Evolutionary conservation across 129 eudicot genomes (phyloP).

Genomic region (Pseudognaphalium luteoalbum): DNA sequence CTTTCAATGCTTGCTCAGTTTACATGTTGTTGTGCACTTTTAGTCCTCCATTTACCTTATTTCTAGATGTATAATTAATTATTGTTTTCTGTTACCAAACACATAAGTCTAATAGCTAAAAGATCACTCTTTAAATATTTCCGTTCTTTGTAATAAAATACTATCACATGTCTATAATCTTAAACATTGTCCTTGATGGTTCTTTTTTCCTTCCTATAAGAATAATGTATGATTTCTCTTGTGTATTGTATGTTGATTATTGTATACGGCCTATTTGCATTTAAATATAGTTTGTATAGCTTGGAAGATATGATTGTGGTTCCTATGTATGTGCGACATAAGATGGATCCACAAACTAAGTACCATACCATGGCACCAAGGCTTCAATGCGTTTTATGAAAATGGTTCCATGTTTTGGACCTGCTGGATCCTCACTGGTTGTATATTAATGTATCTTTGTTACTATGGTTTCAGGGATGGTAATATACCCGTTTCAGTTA

Average conservation of each 20-base stretch:
- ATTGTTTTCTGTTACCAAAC: no score
- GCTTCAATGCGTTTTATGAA: background rate
- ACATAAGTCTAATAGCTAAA: no score
- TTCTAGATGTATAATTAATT: no score
- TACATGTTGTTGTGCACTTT: no score
- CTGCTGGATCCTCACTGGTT: constrained; percentile 5
- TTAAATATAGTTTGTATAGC: background rate
- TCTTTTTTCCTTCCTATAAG: background rate
- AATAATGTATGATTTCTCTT: background rate
- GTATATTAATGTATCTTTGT: constrained; percentile 16
- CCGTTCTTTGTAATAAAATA: no score
- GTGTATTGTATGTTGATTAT: background rate
- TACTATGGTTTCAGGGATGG: constrained; percentile 66
- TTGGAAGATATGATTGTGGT: constrained; percentile 18
- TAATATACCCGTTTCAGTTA: constrained; percentile 59
- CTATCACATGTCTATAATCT: no score
- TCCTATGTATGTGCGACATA: constrained; percentile 1
- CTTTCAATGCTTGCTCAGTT: no score
- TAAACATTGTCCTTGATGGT: background rate
- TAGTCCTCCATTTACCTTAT: no score
- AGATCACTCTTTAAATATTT: no score
- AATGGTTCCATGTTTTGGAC: background rate
- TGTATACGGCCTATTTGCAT: background rate
- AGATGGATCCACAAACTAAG: background rate
- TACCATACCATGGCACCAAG: background rate